These are phyloP conservation scores for Penicillium taxi DNA, from an alignment of 495 filamentous ascomycete genomes.

Conservation along the genomic window DNA sequence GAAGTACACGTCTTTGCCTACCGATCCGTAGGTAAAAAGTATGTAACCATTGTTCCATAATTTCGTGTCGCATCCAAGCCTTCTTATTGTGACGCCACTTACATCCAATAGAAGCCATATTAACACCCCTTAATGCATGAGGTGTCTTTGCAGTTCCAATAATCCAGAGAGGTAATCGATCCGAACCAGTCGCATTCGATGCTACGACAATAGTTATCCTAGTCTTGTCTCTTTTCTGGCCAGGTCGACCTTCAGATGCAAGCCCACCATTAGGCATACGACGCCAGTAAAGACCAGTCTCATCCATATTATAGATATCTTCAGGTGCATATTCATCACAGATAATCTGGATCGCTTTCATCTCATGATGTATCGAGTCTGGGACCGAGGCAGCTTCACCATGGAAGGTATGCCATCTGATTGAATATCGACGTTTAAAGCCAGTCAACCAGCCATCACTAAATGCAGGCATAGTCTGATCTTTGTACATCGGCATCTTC, in stretches of 20 bases:
- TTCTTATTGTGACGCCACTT: slow-evolving; percentile 16
- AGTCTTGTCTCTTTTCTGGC: slow-evolving; percentile 6
- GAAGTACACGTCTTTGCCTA: too few relatives aligned
- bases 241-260: neutral
- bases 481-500: slow-evolving; percentile 5
- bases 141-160: slow-evolving; percentile 20
- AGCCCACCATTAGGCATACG: slow-evolving; percentile 9
- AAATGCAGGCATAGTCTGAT: slow-evolving; percentile 5
- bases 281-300: slow-evolving; percentile 7
- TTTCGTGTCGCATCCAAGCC: slow-evolving; percentile 14
- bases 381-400: slow-evolving; percentile 8
- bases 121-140: slow-evolving; percentile 7
- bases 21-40: slow-evolving; percentile 17
- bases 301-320: slow-evolving; percentile 12
- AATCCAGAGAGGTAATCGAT: slow-evolving; percentile 12
- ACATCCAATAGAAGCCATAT: slow-evolving; percentile 8
- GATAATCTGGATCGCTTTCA: slow-evolving; percentile 2
- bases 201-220: slow-evolving; percentile 12
- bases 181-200: slow-evolving; percentile 15
- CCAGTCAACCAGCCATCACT: slow-evolving; percentile 1
- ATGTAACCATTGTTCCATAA: slow-evolving; percentile 14
- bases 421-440: slow-evolving; percentile 6
- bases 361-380: slow-evolving; percentile 6
- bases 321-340: slow-evolving; percentile 4
- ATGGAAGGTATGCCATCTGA: slow-evolving; percentile 7